Evolutionary conservation across 2,329 filamentous ascomycete species (phyloP), one percentile per base, ranked within the genome.

Genomic region (Arthrobotrys iridis): DNA sequence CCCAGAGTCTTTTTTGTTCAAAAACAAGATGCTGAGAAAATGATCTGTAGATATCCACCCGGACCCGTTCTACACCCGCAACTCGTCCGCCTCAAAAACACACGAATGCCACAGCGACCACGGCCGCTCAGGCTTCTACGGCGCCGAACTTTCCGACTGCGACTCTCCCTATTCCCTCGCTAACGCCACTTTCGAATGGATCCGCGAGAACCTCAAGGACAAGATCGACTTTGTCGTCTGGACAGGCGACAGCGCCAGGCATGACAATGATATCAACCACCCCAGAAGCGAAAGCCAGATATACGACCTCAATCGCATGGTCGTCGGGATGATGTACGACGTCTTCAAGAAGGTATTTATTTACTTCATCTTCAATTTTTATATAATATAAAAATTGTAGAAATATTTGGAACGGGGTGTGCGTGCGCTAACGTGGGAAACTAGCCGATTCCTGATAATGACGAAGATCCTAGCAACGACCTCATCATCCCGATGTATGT

Each of bases 141-240:
- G 95, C 80, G 90, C 93, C 65, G 92, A 95, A 82, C 93, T 89
- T 0, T 91, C 91, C 6, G 91, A 93, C 73, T 99, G 95, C 85
- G 95, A 99, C 83, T 88, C 92, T 1, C 94, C 95, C 0, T 83
- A 89, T 72, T 84, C 90, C 0, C 88, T 99, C 15, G 85, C 97
- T 76, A 91, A 98, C 82, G 91, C 92, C 79, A 98, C 94, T 0
- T 92, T 98, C 80, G 86, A 89, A 80, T 99, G 94, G 94, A 90
- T 99, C 59, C 85, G 88, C 46, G 86, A 89, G 45, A 90, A 96
- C 79, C 80, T 97, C 70, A 90, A 87, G 80, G 90, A 93, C 80
- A 83, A 89, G 2, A 87, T 97, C 77, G 93, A 97, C 82, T 97
- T 97, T 81, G 89, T 97, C 57, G 85, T 97, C 55, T 97, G 93